Conservation (phyloP, 345 rosid species). For the Mercurialis annua region DNA sequence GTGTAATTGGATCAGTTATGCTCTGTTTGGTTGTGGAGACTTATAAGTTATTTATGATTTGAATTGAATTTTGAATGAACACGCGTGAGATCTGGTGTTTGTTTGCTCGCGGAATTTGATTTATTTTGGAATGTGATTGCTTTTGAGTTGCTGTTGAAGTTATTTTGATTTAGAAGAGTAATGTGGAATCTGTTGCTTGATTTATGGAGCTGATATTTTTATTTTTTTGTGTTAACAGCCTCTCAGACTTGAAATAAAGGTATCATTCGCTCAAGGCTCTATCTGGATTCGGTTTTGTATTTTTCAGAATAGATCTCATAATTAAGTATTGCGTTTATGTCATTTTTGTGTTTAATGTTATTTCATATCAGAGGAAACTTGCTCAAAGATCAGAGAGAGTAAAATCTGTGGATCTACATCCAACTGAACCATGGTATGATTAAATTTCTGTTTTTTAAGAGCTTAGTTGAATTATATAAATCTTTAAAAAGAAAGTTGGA, state of each 20-base stretch:
- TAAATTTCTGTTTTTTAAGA: neutral
- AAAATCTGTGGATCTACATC: conserved; percentile 54
- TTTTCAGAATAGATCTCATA: neutral
- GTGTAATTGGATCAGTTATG: conserved; percentile 8
- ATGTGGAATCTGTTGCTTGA: conserved; percentile 19
- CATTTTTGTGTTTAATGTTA: conserved; percentile 1
- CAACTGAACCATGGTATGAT: conserved; percentile 51
- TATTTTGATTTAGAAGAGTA: conserved; percentile 1
- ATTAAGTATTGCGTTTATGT: neutral
- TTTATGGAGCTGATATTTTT: conserved; percentile 17
- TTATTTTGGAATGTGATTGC: neutral
- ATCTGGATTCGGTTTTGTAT: neutral
- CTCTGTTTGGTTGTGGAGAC: conserved; percentile 3
- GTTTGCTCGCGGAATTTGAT: neutral
- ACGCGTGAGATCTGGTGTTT: conserved; percentile 17
- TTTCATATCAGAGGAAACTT: conserved; percentile 47
- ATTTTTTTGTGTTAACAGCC: conserved; percentile 29
- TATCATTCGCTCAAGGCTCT: conserved; percentile 3
- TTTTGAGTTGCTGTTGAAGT: neutral
- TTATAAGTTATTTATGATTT: neutral
- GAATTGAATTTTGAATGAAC: neutral
- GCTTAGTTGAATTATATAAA: neutral
- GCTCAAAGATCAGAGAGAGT: conserved; percentile 57
- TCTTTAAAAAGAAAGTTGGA: neutral
- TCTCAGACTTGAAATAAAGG: conserved; percentile 59